phyloP scores from a whole-genome alignment of 2,329 filamentous ascomycete genomes.

The Sporothrix inflata region DNA sequence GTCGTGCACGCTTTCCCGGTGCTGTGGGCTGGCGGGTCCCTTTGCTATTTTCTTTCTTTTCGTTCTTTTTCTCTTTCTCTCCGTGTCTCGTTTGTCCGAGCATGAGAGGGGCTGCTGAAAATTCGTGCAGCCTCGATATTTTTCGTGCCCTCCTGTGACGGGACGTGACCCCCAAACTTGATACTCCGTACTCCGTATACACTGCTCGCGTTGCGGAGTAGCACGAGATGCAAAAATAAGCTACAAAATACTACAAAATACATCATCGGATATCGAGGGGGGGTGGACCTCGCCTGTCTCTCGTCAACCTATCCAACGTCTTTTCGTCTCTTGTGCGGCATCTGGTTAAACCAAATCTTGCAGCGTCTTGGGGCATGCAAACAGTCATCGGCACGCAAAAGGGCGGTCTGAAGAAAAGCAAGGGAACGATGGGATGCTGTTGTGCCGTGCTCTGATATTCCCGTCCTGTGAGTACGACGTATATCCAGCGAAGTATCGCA shows the following conservation, averaged over 20 bases:
- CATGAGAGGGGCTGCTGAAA: not conserved
- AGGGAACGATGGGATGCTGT: not conserved
- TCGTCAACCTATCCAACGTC: not conserved
- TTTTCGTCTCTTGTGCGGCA: not conserved
- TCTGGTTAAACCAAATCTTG: not conserved
- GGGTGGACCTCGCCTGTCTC: not conserved
- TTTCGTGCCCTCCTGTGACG: not conserved
- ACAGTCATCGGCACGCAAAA: not conserved
- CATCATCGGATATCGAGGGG: not conserved
- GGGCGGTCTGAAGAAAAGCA: not conserved
- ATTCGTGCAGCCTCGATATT: slow-evolving; percentile 22
- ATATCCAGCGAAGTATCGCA: not conserved
- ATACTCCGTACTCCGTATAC: no score
- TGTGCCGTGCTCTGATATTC: not conserved
- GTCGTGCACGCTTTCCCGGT: not conserved
- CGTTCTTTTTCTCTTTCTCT: not conserved
- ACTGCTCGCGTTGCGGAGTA: not conserved
- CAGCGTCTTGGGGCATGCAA: not conserved
- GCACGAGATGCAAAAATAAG: slow-evolving; percentile 10
- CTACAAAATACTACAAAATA: not conserved
- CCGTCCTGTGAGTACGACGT: not conserved
- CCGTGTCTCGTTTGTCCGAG: slow-evolving; percentile 6
- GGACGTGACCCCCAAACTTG: slow-evolving; percentile 9
- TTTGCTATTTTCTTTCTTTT: not conserved
- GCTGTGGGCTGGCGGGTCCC: slow-evolving; percentile 19